These are phyloP conservation scores for Aspergillus persii DNA, from an alignment of 2,329 filamentous ascomycete genomes.

Conservation along the genomic window DNA sequence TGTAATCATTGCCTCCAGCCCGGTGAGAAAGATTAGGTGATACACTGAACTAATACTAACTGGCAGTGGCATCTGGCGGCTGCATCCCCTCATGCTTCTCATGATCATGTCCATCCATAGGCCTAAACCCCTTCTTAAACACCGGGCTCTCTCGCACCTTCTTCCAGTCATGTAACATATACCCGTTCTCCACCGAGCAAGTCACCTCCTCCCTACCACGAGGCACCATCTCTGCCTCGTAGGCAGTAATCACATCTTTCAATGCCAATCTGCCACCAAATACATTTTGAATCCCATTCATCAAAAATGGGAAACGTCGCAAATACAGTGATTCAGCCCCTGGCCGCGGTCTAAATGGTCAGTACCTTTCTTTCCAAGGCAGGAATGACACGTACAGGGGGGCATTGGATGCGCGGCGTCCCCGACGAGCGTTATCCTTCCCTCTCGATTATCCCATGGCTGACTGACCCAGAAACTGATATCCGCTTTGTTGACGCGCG, in stretches of 20 bases:
- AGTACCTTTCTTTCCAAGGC: not conserved
- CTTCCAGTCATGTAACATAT: slow-evolving; percentile 11
- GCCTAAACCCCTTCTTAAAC: slow-evolving; percentile 5
- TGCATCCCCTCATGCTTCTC: slow-evolving; percentile 1
- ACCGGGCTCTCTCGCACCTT: slow-evolving; percentile 6
- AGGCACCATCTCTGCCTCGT: slow-evolving; percentile 8
- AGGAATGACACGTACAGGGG: slow-evolving; percentile 4
- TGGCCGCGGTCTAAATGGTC: slow-evolving; percentile 1
- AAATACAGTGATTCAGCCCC: slow-evolving; percentile 11
- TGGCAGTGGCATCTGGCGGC: not conserved
- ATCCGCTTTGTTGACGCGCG: slow-evolving; percentile 8
- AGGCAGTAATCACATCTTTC: not conserved
- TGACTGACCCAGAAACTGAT: slow-evolving; percentile 9
- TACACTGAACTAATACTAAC: not conserved
- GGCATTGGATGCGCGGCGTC: slow-evolving; percentile 11
- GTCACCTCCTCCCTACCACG: slow-evolving; percentile 7
- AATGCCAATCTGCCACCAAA: not conserved
- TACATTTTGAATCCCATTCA: not conserved
- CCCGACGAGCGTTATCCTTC: slow-evolving; percentile 5
- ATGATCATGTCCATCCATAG: slow-evolving; percentile 7
- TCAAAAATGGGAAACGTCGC: slow-evolving; percentile 2
- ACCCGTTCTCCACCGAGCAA: slow-evolving; percentile 6
- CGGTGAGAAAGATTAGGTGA: too few relatives aligned
- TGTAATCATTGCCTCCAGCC: too few relatives aligned
- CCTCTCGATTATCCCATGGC: slow-evolving; percentile 9